These are phyloP conservation scores for Podila epicladia DNA, from an alignment of 192 early-diverging fungal genomes.

Conservation along the genomic window DNA sequence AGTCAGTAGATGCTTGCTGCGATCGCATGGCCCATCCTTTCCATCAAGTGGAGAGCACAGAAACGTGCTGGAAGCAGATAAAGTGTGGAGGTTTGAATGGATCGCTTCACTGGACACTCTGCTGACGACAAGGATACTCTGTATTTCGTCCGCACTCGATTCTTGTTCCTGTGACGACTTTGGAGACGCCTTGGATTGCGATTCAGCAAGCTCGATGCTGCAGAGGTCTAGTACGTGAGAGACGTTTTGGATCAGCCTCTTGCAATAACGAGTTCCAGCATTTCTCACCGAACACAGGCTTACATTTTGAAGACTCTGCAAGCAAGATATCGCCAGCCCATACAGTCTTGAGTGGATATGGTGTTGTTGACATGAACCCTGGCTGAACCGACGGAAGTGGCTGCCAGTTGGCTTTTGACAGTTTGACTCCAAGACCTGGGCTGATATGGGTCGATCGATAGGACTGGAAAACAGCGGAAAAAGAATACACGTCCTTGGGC, in stretches of 20 bases:
- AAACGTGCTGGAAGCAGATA: conserved; percentile 5
- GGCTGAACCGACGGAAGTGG: conserved; percentile 15
- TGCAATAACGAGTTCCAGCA: too few relatives aligned
- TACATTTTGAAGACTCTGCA: conserved; percentile 13
- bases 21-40: conserved; percentile 10
- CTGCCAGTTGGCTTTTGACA: conserved; percentile 39
- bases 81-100: conserved; percentile 5
- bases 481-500: conserved; percentile 17
- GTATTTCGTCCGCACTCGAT: neutral
- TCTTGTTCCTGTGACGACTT: neutral
- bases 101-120: conserved; percentile 9
- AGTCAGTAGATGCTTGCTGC: conserved; percentile 9
- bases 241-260: too few relatives aligned
- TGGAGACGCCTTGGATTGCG: neutral
- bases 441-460: conserved; percentile 37
- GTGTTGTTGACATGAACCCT: neutral
- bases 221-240: conserved; percentile 7
- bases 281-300: neutral
- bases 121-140: conserved; percentile 18
- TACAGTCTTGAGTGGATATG: conserved; percentile 5
- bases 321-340: conserved; percentile 23
- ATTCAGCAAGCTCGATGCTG: conserved; percentile 8
- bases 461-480: conserved; percentile 26
- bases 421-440: conserved; percentile 31
- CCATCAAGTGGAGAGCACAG: conserved; percentile 17